Evolutionary conservation across 805 yeast species (phyloP).

Genomic region (Zygosaccharomyces bailii): DNA sequence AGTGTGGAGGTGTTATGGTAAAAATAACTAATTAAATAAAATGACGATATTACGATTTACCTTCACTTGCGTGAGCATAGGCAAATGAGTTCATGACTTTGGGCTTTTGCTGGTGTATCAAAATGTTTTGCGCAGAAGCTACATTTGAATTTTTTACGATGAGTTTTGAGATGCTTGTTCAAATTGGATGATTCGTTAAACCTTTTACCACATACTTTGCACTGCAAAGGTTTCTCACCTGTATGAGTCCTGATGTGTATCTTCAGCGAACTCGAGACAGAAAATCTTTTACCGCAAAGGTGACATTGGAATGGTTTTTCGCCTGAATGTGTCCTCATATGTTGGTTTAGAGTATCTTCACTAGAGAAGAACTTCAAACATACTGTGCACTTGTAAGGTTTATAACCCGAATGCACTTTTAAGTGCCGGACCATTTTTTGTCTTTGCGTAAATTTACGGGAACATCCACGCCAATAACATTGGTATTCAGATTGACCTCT

Average conservation of each 20-base stretch:
- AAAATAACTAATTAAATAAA: neutral
- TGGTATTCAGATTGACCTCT: slow-evolving; percentile 64
- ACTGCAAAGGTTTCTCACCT: slow-evolving; percentile 81
- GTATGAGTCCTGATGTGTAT: slow-evolving; percentile 85
- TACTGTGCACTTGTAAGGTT: slow-evolving; percentile 67
- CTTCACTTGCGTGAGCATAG: neutral
- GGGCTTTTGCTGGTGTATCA: slow-evolving; percentile 41
- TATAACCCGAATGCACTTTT: slow-evolving; percentile 81
- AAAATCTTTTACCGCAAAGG: slow-evolving; percentile 71
- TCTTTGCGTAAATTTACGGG: slow-evolving; percentile 69
- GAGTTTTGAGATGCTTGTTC: slow-evolving; percentile 83
- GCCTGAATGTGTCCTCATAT: slow-evolving; percentile 80
- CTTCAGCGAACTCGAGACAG: slow-evolving; percentile 76
- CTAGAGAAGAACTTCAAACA: slow-evolving; percentile 77
- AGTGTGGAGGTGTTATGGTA: slow-evolving; percentile 16
- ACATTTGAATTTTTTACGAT: slow-evolving; percentile 53
- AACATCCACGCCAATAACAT: slow-evolving; percentile 80
- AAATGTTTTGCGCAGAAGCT: slow-evolving; percentile 51
- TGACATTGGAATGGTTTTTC: slow-evolving; percentile 81
- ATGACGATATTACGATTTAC: neutral
- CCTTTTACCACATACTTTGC: slow-evolving; percentile 78
- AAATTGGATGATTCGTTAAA: slow-evolving; percentile 88
- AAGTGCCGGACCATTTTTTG: slow-evolving; percentile 85
- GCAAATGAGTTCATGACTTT: slow-evolving; percentile 38
- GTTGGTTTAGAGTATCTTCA: slow-evolving; percentile 74